Evolutionary conservation across 148 eudicot species (phyloP).

Genomic region (Nepenthes gracilis): DNA sequence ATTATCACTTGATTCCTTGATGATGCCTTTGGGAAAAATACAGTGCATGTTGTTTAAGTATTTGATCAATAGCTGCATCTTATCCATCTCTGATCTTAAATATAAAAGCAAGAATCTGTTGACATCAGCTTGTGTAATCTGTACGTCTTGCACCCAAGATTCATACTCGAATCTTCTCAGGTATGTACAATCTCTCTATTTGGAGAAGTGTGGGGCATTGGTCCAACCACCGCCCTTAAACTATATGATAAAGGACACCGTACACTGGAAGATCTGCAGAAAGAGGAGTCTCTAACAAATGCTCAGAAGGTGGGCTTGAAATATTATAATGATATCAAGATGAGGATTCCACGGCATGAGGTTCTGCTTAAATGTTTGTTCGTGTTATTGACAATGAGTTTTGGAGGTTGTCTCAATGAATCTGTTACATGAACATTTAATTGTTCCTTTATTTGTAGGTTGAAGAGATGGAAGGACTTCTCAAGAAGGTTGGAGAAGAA

Average conservation of each 20-base stretch:
- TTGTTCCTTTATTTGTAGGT: constrained; percentile 34
- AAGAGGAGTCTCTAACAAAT: constrained; percentile 54
- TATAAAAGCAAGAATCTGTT: no score
- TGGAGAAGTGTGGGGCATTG: constrained; percentile 97
- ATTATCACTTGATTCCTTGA: no score
- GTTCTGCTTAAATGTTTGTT: constrained; percentile 23
- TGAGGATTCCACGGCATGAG: constrained; percentile 92
- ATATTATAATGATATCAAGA: constrained; percentile 87
- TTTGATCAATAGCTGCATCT: no score
- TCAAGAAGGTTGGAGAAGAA: constrained; percentile 63
- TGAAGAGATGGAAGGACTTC: constrained; percentile 69
- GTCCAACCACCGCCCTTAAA: constrained; percentile 88
- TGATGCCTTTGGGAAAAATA: no score
- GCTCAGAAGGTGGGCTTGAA: constrained; percentile 74
- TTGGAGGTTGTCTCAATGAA: constrained; percentile 1
- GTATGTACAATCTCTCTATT: constrained; percentile 70
- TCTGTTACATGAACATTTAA: constrained; percentile 4
- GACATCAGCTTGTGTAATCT: no score
- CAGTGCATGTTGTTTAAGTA: no score
- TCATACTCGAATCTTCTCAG: constrained; percentile 21
- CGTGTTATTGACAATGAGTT: neutral
- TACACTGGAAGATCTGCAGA: constrained; percentile 64
- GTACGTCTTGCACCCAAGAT: no score
- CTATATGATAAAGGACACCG: constrained; percentile 87
- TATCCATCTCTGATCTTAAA: no score